Evolutionary conservation across 345 rosid genomes (phyloP).

Genomic region (Abelmoschus esculentus): DNA sequence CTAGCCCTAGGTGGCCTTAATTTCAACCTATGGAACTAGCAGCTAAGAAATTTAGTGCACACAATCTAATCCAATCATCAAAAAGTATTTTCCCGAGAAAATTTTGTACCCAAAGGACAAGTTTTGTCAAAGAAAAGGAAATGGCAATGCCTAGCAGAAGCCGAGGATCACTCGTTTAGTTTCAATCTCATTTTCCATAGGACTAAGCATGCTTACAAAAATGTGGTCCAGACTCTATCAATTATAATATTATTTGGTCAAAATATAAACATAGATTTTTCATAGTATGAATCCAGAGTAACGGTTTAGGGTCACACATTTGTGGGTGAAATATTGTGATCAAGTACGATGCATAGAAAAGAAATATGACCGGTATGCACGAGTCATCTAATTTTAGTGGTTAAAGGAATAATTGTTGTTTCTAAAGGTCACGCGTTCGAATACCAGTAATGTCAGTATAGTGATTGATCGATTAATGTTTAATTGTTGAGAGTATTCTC

Average conservation of each 20-base stretch:
- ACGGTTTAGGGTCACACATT: not conserved
- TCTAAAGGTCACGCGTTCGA: too few relatives aligned
- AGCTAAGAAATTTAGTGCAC: not conserved
- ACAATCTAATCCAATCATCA: not conserved
- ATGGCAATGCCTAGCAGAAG: not conserved
- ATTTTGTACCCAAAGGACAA: not conserved
- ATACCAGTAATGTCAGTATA: too few relatives aligned
- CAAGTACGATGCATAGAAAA: not conserved
- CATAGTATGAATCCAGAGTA: not conserved
- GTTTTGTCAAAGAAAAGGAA: not conserved
- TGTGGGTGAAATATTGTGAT: not conserved
- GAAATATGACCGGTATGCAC: not conserved
- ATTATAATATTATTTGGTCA: not conserved
- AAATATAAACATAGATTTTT: not conserved
- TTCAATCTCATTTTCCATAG: not conserved
- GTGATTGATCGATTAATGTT: too few relatives aligned
- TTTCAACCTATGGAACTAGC: not conserved
- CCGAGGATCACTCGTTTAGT: not conserved
- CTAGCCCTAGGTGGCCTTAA: too few relatives aligned
- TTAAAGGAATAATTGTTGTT: too few relatives aligned
- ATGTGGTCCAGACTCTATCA: not conserved
- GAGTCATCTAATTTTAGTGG: too few relatives aligned
- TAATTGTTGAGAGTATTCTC: too few relatives aligned
- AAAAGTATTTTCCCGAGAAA: not conserved
- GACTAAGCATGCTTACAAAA: not conserved